Percentiles rank a stretch among this genome's conserved stretches.
phyloP scores from a whole-genome alignment of 257 asterid species.

The Solanum verrucosum region DNA sequence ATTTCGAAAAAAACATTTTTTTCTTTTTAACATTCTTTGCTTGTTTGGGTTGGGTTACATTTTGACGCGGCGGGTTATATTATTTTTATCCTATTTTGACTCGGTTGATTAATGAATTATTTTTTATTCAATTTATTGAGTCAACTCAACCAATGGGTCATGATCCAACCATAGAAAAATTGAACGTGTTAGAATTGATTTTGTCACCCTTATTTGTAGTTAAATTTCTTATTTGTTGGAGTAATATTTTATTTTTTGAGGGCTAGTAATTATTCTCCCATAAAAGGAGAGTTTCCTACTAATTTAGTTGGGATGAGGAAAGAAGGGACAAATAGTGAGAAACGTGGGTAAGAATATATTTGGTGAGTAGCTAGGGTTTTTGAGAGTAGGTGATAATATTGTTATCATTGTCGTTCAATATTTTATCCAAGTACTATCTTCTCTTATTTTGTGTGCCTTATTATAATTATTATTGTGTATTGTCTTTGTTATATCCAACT shows the following conservation, averaged over 20 bases:
- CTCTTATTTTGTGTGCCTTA: neutral
- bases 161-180: neutral
- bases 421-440: too few species aligned
- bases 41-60: neutral
- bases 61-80: neutral
- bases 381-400: neutral
- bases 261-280: neutral
- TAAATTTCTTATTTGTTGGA: neutral
- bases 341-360: neutral
- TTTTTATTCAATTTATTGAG: neutral
- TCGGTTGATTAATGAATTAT: neutral
- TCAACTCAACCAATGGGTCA: neutral
- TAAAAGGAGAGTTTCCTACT: neutral
- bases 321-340: neutral
- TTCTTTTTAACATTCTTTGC: neutral
- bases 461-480: neutral
- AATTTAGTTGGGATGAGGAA: neutral
- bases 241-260: too few species aligned
- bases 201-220: neutral
- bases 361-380: neutral
- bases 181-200: neutral
- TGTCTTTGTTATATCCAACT: neutral
- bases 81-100: neutral
- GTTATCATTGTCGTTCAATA: neutral
- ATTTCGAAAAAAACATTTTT: neutral